Conservation (phyloP, 108 stramenopile genomes). For the Skeletonema costatum region DNA sequence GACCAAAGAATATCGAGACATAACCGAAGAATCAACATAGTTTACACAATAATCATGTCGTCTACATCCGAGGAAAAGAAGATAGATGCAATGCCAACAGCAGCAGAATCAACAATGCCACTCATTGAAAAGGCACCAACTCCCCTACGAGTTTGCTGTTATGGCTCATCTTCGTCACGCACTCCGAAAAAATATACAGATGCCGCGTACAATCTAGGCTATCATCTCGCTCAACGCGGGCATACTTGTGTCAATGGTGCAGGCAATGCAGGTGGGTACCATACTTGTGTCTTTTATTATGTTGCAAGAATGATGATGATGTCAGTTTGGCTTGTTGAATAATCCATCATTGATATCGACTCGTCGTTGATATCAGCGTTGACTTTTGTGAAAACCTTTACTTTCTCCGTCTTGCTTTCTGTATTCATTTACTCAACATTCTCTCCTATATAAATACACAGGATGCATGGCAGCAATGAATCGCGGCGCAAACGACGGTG, state of each 20-base stretch:
- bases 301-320: too few relatives aligned
- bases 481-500: constrained; percentile 67
- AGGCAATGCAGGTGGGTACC: constrained; percentile 38
- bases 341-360: too few relatives aligned
- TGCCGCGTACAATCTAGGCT: constrained; percentile 73
- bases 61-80: background rate
- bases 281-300: too few relatives aligned
- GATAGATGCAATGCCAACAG: background rate
- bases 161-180: constrained; percentile 75
- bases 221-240: constrained; percentile 68
- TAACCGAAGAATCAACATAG: background rate
- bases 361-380: too few relatives aligned
- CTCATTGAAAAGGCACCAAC: background rate
- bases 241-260: constrained; percentile 92
- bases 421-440: background rate
- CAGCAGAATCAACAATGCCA: too few relatives aligned
- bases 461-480: constrained; percentile 93
- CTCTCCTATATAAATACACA: background rate
- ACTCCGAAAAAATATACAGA: constrained; percentile 67
- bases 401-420: too few relatives aligned
- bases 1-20: background rate
- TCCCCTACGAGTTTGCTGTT: constrained; percentile 77
- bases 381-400: too few relatives aligned
- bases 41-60: background rate
- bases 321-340: too few relatives aligned